phyloP scores from a whole-genome alignment of 805 yeast genomes.

The Wickerhamiella sergipiensis region DNA sequence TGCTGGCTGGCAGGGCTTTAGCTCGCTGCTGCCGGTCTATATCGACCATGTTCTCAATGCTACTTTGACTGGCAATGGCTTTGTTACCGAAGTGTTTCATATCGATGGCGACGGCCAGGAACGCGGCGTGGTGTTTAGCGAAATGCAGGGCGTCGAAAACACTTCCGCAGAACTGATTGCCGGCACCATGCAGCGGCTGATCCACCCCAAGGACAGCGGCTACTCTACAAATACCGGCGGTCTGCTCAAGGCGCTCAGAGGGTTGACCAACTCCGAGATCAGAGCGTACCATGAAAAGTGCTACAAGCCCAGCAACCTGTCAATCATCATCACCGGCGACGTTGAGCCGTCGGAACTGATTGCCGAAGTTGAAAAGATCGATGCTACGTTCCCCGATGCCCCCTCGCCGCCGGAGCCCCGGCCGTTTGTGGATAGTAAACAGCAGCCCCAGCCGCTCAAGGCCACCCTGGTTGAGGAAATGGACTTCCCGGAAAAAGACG shows the following conservation, averaged over 20 bases:
- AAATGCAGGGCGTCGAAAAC: constrained; percentile 88
- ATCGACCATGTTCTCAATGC: constrained; percentile 79
- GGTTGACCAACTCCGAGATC: constrained; percentile 58
- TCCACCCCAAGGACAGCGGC: constrained; percentile 46
- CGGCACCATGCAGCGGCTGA: constrained; percentile 17
- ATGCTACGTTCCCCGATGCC: constrained; percentile 34
- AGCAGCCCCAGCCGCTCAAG: constrained; percentile 28
- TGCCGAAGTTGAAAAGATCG: constrained; percentile 45
- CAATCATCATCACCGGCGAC: constrained; percentile 74
- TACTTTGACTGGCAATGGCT: constrained; percentile 77
- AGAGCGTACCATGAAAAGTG: constrained; percentile 54
- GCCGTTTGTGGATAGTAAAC: constrained; percentile 62
- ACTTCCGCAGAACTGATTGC: constrained; percentile 51
- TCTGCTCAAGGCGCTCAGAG: constrained; percentile 58
- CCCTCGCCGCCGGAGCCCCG: constrained; percentile 30
- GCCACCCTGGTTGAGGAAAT: constrained; percentile 35
- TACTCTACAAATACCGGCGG: constrained; percentile 95
- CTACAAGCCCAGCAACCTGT: constrained; percentile 74
- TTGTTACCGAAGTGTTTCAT: constrained; percentile 88
- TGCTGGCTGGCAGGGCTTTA: constrained; percentile 96
- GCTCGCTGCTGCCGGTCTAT: constrained; percentile 69
- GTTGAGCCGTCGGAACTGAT: constrained; percentile 66
- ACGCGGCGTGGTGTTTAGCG: constrained; percentile 92
- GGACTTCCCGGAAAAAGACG: constrained; percentile 83
- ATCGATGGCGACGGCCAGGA: constrained; percentile 83